phyloP scores from a whole-genome alignment of 2,329 filamentous ascomycete species.

The Ophiostoma pallidulum region DNA sequence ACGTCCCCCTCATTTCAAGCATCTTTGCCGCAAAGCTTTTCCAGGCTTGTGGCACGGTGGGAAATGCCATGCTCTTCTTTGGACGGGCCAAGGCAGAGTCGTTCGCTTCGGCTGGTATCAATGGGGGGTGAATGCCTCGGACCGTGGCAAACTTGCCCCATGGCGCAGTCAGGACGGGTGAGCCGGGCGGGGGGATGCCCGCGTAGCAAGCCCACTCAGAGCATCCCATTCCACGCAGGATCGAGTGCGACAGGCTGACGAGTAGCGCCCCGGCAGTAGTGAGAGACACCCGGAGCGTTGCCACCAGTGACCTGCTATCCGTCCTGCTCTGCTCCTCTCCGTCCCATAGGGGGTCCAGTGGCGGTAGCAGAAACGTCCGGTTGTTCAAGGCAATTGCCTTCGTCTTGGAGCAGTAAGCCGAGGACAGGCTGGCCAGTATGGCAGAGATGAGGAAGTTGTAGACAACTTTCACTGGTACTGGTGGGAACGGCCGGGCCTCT shows the following conservation, averaged over 20 bases:
- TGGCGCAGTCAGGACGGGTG: slow-evolving; percentile 44
- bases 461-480: slow-evolving; percentile 33
- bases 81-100: neutral
- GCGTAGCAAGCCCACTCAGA: slow-evolving; percentile 35
- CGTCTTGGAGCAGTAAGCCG: slow-evolving; percentile 38
- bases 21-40: slow-evolving; percentile 38
- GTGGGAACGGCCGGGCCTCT: slow-evolving; percentile 26
- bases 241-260: slow-evolving; percentile 38
- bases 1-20: slow-evolving; percentile 41
- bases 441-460: slow-evolving; percentile 47
- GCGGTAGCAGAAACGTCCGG: slow-evolving; percentile 40
- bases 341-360: slow-evolving; percentile 21
- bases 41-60: slow-evolving; percentile 13
- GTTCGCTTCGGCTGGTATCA: neutral
- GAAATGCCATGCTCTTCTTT: neutral
- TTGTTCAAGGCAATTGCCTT: slow-evolving; percentile 45
- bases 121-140: slow-evolving; percentile 23
- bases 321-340: slow-evolving; percentile 20
- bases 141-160: slow-evolving; percentile 41
- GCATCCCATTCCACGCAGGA: slow-evolving; percentile 37
- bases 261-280: slow-evolving; percentile 47
- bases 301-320: slow-evolving; percentile 28
- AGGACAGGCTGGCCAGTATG: slow-evolving; percentile 40
- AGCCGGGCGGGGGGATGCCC: slow-evolving; percentile 31
- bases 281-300: slow-evolving; percentile 44